Evolutionary conservation across 2,329 filamentous ascomycete genomes (phyloP).

Genomic region (Paramyrothecium sp.): DNA sequence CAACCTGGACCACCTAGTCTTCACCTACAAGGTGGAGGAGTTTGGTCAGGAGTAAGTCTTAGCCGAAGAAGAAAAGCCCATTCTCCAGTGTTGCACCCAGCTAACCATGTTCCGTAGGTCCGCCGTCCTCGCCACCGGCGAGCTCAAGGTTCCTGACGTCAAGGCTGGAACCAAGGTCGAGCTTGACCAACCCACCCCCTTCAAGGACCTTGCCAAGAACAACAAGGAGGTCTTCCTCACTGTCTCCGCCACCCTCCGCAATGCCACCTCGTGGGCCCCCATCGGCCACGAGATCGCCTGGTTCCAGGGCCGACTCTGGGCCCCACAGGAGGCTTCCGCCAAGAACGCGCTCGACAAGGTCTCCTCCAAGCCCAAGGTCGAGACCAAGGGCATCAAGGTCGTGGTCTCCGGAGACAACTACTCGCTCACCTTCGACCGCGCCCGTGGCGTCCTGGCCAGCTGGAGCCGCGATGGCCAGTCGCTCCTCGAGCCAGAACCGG

Average conservation of each 20-base stretch:
- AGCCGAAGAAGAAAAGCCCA: background rate
- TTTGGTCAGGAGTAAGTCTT: slow-evolving; percentile 37
- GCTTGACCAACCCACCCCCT: slow-evolving; percentile 27
- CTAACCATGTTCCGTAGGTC: slow-evolving; percentile 10
- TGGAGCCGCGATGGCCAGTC: slow-evolving; percentile 36
- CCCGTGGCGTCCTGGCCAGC: slow-evolving; percentile 38
- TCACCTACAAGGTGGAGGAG: slow-evolving; percentile 42
- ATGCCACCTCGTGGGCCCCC: slow-evolving; percentile 48
- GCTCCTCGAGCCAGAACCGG: slow-evolving; percentile 33
- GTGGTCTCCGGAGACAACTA: slow-evolving; percentile 24
- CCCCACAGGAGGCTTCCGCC: background rate
- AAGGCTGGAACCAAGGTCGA: slow-evolving; percentile 33
- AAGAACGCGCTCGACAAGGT: slow-evolving; percentile 7
- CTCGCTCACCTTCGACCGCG: slow-evolving; percentile 41
- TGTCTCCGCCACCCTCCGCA: slow-evolving; percentile 40
- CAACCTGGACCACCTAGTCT: slow-evolving; percentile 38
- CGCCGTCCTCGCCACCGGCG: slow-evolving; percentile 27
- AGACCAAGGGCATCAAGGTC: slow-evolving; percentile 5
- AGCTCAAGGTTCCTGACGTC: slow-evolving; percentile 38
- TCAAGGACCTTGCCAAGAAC: slow-evolving; percentile 21
- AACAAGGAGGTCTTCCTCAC: slow-evolving; percentile 42
- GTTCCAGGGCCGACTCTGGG: slow-evolving; percentile 42
- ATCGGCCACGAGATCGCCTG: slow-evolving; percentile 55
- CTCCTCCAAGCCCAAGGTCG: slow-evolving; percentile 18
- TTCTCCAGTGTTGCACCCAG: background rate